Base-by-base conservation (phyloP, 495 filamentous ascomycete genomes). In the Aspergillus asperescens region DNA sequence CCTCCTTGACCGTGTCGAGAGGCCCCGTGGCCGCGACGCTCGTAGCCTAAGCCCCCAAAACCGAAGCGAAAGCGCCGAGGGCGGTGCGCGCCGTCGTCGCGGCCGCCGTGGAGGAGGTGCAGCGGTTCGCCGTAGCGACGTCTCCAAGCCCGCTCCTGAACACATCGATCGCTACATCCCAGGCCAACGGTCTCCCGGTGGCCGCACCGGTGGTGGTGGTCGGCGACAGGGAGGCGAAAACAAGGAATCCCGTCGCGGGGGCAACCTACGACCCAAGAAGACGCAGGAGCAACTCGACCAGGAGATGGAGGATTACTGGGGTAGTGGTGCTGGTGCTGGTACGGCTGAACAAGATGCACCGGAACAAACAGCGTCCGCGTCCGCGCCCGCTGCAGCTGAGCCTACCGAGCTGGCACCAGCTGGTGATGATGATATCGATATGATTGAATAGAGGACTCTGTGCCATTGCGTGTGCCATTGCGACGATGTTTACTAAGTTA, bases 241-340 rank as follows among this genome's bases (percentile, higher is more conserved):
- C 56, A 67, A 63, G 35, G 68, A 70, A 25, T 66, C 64, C 40
- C 72, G 65, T 46, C 70, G 65, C 42, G 51, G 60, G 29, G 67
- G 57, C 50, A 81, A 82, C 37, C 74, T 68, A 22, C 78, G 92
- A 44, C 85, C 85, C 2, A 86, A 81, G 65, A 96, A 95, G 81
- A 96, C 91, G 5, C 87, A 90, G 44, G 88, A 94, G 59, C 87
- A 97, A 62, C 74, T 97, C 32, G 92, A 97, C 62, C 85, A 86
- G 29, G 92, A 97, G 73, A 97, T 97, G 92, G 90, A 83, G 28
- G 89, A 95, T 62, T 97, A 97, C 69, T 97, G 88, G 75, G 77
- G 79, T 29, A 64, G 65, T n/a, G 64, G 60, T 39, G 60, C 62
- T 16, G 66, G 62, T 39, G 62, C 61, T 15, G 68, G 56, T 20